Base-by-base conservation (phyloP, 2,329 filamentous ascomycete genomes). In the Podosphaera fusca region DNA sequence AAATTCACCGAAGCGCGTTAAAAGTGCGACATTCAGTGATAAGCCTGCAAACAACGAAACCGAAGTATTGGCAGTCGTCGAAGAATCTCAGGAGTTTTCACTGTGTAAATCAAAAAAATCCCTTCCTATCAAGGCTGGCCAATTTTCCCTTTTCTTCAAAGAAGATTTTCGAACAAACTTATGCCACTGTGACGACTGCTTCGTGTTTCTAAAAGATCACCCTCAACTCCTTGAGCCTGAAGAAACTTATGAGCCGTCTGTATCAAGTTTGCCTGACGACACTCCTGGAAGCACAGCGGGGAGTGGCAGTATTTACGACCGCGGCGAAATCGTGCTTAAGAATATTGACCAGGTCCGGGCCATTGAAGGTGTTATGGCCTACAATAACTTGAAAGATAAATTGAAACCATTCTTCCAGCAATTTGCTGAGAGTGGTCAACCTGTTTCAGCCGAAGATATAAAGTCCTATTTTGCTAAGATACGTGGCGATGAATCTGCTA, bases 341-440 rank as follows among this genome's bases (percentile, higher is more conserved):
- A 94, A 87, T 64, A 82, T 98, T 58, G 92, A 98, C 67, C 85
- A 92, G 1, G 90, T 96, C 6, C 78, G 83, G 12, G 92, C 92
- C 3, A 95, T 98, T 57, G 86, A 98, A 69, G 92, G 92, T 14
- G 90, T 94, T 51, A 95, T 96, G 88, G 90, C 89, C 0, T 98
- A 96, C 70, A 95, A 96, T 65, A 85, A 94, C 65, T 77, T 98
- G 59, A 92, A 94, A 67, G 89, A 96, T 66, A 89, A 90, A 67
- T 80, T 98, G n/a, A 95, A 90, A 73, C 82, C 83, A 0, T 96
- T 98, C 68, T 80, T 98, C 65, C 81, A 89, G 70, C 85, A 94
- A 49, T 98, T 95, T 68, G 92, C 92, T 0, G 87, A 95, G 67
- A 94, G 84, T 60, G 90, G 90, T 0, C 74, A 85, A 69, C 82